Evolutionary conservation across 306 rosid genomes (phyloP).

Genomic region (Castanopsis chinensis): DNA sequence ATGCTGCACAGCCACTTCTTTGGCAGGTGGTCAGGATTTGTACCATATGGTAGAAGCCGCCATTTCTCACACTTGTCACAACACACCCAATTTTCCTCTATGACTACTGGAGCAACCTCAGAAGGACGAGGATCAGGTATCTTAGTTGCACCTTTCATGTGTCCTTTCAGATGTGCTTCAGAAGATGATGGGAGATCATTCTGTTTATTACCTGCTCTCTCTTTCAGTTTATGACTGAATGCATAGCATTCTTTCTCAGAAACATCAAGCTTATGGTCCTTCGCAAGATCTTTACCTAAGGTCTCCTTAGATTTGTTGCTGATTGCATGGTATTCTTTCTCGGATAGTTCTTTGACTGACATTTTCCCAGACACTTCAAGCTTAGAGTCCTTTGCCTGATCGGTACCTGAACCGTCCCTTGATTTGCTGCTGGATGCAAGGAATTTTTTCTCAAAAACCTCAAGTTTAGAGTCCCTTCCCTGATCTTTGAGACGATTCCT

Average conservation of each 20-base stretch:
- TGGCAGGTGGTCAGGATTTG: constrained; percentile 70
- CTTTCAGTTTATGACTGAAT: background rate
- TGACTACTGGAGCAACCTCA: constrained; percentile 36
- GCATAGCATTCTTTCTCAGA: background rate
- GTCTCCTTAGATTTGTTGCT: background rate
- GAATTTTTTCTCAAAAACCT: background rate
- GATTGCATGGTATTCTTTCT: background rate
- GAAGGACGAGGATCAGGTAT: background rate
- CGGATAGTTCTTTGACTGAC: background rate
- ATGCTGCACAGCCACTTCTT: constrained; percentile 92
- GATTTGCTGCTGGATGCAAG: background rate
- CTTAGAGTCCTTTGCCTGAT: background rate
- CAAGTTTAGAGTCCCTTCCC: background rate
- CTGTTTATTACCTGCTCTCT: background rate
- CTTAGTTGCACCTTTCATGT: background rate
- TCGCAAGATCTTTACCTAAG: background rate
- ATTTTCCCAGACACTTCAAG: background rate
- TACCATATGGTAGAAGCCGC: constrained; percentile 93
- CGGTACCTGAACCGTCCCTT: background rate
- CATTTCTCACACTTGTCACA: constrained; percentile 84
- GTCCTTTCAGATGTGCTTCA: constrained; percentile 15
- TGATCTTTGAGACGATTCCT: background rate
- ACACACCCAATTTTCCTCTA: constrained; percentile 72
- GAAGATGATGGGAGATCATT: background rate
- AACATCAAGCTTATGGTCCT: background rate